These are phyloP conservation scores for Thraustochytrium striatum DNA, from an alignment of 352 stramenopile genomes.

Conservation along the genomic window DNA sequence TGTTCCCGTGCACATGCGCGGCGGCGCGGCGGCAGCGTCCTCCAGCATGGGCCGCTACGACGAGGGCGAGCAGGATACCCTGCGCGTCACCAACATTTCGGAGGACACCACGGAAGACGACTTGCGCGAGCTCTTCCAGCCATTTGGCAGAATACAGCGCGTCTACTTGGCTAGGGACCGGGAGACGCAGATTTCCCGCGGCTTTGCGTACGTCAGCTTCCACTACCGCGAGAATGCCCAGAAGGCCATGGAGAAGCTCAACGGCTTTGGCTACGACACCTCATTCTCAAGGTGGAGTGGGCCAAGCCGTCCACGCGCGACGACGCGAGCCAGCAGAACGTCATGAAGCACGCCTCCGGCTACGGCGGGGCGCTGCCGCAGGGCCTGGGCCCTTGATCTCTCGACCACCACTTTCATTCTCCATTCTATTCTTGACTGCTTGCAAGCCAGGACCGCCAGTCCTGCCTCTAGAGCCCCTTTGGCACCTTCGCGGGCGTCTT, in stretches of 20 bases:
- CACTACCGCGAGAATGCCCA: slow-evolving; percentile 91
- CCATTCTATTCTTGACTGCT: too few species aligned
- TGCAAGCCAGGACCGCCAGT: too few species aligned
- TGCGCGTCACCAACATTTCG: slow-evolving; percentile 98
- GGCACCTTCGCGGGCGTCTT: too few species aligned
- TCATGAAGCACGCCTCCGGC: slow-evolving; percentile 33
- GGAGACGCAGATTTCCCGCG: slow-evolving; percentile 91
- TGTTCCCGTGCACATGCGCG: slow-evolving; percentile 33
- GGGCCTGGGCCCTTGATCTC: slow-evolving; percentile 26
- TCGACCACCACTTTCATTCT: too few species aligned
- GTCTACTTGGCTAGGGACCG: slow-evolving; percentile 98
- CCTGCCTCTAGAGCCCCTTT: too few species aligned
- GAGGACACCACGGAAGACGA: slow-evolving; percentile 96
- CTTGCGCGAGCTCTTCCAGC: slow-evolving; percentile 94
- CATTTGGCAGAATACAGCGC: slow-evolving; percentile 89
- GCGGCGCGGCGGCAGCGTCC: neutral
- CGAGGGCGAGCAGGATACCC: slow-evolving; percentile 66
- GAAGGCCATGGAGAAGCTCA: slow-evolving; percentile 90
- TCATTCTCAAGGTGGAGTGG: slow-evolving; percentile 99
- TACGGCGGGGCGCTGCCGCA: slow-evolving; percentile 46
- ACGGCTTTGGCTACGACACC: slow-evolving; percentile 97
- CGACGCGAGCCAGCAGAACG: slow-evolving; percentile 4
- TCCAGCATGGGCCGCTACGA: slow-evolving; percentile 2
- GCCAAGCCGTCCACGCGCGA: slow-evolving; percentile 76
- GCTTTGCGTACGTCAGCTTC: slow-evolving; percentile 98